Conservation (phyloP, 495 filamentous ascomycete genomes). For the Penicillium simplicissimum region DNA sequence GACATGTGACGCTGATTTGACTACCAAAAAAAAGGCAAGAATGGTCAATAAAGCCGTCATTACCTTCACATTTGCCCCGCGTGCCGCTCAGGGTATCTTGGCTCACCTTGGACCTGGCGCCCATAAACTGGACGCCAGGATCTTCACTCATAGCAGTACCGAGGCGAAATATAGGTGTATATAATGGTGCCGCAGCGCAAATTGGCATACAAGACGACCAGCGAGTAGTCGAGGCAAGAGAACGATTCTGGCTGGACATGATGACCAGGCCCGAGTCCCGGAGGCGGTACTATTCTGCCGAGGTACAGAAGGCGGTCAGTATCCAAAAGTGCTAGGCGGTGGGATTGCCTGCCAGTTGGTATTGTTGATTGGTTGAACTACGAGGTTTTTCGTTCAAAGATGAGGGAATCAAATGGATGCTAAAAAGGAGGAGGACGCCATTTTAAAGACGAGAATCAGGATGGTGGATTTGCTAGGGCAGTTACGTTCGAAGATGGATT, state of each 20-base stretch:
- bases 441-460: not conserved
- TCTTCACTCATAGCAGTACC: conserved; percentile 39
- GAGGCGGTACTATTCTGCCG: conserved; percentile 18
- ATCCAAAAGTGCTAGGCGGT: not conserved
- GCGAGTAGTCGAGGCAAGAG: conserved; percentile 1
- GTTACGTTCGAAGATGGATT: not conserved
- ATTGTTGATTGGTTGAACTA: not conserved
- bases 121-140: conserved; percentile 40
- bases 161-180: not conserved
- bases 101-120: conserved; percentile 45
- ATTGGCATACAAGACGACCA: conserved; percentile 4
- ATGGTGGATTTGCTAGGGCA: not conserved
- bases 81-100: conserved; percentile 9
- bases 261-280: conserved; percentile 18
- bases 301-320: conserved; percentile 11
- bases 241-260: conserved; percentile 11
- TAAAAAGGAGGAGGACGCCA: no score
- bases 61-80: conserved; percentile 29
- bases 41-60: conserved; percentile 11
- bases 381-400: not conserved
- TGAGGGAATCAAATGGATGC: not conserved
- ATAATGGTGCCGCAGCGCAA: conserved; percentile 3
- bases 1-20: conserved; percentile 45
- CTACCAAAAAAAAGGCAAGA: conserved; percentile 23
- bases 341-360: not conserved